A percentile compares a stretch with the other conserved stretches of the same genome.
Conservation (phyloP, 768 basidiomycete species). For the Mycena maculata region DNA sequence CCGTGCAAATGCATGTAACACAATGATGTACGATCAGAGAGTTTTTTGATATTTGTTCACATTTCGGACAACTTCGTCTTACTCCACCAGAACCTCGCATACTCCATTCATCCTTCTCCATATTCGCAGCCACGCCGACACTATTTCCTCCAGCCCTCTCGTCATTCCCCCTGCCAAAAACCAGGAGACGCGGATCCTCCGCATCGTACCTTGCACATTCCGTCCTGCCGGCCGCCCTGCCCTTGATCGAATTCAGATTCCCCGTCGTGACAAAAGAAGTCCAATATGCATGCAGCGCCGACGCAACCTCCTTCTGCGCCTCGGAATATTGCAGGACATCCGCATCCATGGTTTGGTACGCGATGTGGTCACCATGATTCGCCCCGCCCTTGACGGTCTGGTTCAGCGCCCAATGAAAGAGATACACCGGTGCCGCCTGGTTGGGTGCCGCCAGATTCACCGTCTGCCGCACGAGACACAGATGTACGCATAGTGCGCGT, state of each 20-base stretch:
- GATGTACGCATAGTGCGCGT: conserved; percentile 14
- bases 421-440: conserved; percentile 2
- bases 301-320: conserved; percentile 12
- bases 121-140: background rate
- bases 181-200: background rate
- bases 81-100: conserved; percentile 12
- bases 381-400: conserved; percentile 13
- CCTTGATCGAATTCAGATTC: conserved; percentile 7
- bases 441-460: conserved; percentile 1
- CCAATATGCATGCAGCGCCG: conserved; percentile 15
- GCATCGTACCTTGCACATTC: conserved; percentile 2
- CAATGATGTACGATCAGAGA: background rate
- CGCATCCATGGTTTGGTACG: conserved; percentile 8
- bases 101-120: conserved; percentile 7
- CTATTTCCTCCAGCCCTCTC: conserved; percentile 7
- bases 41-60: background rate
- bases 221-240: background rate
- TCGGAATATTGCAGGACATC: background rate
- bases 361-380: conserved; percentile 7
- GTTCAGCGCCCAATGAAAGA: conserved; percentile 15
- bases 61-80: conserved; percentile 8
- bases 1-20: background rate
- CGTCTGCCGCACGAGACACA: conserved; percentile 13
- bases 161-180: conserved; percentile 9
- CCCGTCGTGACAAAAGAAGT: conserved; percentile 12